These are phyloP conservation scores for Raphanus sativus DNA, from an alignment of 345 rosid species.

Conservation along the genomic window DNA sequence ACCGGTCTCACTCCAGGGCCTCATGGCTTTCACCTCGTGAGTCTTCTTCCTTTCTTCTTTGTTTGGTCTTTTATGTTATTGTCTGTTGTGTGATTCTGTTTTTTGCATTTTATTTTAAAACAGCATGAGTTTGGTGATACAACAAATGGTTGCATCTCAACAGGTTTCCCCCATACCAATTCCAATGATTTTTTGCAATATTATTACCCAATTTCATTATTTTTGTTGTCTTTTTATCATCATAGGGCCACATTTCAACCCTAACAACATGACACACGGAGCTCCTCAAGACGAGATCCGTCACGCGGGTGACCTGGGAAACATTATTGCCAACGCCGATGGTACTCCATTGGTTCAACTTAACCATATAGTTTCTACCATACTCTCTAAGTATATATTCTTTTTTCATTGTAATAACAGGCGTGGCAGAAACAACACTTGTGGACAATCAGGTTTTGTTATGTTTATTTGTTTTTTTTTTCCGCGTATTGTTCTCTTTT, in stretches of 20 bases:
- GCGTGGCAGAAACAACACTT: constrained; percentile 88
- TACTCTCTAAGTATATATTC: background rate
- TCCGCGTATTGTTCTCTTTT: background rate
- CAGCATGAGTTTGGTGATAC: constrained; percentile 98
- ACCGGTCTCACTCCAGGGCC: constrained; percentile 87
- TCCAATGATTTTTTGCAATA: background rate
- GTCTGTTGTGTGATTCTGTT: background rate
- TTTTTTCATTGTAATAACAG: constrained; percentile 39
- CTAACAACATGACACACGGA: constrained; percentile 82
- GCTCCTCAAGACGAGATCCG: constrained; percentile 92
- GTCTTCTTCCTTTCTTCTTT: constrained; percentile 13
- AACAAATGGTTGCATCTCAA: constrained; percentile 96
- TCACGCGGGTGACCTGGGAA: constrained; percentile 99
- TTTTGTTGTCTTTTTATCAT: background rate
- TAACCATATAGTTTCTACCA: background rate
- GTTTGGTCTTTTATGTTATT: background rate
- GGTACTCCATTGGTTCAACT: constrained; percentile 36
- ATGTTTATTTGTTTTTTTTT: background rate
- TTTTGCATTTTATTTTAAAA: background rate
- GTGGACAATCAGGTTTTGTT: constrained; percentile 70
- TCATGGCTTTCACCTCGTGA: constrained; percentile 88
- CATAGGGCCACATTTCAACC: constrained; percentile 92
- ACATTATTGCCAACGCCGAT: constrained; percentile 85
- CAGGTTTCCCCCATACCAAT: constrained; percentile 47
- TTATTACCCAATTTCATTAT: background rate